phyloP scores from a whole-genome alignment of 2,329 filamentous ascomycete species.

The Mariannaea elegans region DNA sequence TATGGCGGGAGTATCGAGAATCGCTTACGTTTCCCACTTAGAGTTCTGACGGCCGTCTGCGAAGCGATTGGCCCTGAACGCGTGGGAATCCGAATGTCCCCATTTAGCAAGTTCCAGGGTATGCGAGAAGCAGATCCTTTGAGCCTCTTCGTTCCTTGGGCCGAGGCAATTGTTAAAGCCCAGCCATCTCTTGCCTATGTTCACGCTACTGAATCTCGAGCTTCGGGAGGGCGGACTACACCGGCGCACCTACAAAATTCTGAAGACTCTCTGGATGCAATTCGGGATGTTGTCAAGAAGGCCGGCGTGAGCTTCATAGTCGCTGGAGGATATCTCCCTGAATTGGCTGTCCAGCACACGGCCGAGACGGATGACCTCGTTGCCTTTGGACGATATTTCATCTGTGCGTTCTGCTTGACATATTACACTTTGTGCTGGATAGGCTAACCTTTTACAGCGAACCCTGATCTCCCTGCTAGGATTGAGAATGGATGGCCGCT shows the following conservation, averaged over 20 bases:
- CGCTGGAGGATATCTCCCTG: conserved; percentile 46
- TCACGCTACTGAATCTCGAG: conserved; percentile 67
- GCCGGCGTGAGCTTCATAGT: conserved; percentile 41
- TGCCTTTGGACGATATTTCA: conserved; percentile 45
- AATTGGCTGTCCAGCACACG: conserved; percentile 41
- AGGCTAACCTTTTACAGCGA: conserved; percentile 28
- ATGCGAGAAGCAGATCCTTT: conserved; percentile 71
- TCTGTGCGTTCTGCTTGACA: conserved; percentile 27
- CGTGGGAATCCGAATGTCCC: conserved; percentile 66
- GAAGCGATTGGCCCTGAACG: conserved; percentile 60
- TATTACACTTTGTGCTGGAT: not conserved
- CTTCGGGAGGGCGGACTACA: conserved; percentile 53
- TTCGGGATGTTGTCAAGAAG: conserved; percentile 42
- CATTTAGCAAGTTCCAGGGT: conserved; percentile 68
- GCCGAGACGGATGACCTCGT: conserved; percentile 46
- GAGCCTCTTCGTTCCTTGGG: conserved; percentile 59
- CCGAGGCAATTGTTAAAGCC: conserved; percentile 62
- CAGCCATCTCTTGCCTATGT: conserved; percentile 67
- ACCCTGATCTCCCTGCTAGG: conserved; percentile 36
- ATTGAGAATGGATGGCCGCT: conserved; percentile 38
- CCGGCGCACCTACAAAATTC: conserved; percentile 40
- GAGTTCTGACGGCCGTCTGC: conserved; percentile 56
- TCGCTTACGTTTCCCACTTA: conserved; percentile 58
- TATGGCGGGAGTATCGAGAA: conserved; percentile 65
- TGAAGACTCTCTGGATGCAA: conserved; percentile 44